phyloP scores from a whole-genome alignment of 805 yeast species.

The Zygosaccharomyces rouxii region DNA sequence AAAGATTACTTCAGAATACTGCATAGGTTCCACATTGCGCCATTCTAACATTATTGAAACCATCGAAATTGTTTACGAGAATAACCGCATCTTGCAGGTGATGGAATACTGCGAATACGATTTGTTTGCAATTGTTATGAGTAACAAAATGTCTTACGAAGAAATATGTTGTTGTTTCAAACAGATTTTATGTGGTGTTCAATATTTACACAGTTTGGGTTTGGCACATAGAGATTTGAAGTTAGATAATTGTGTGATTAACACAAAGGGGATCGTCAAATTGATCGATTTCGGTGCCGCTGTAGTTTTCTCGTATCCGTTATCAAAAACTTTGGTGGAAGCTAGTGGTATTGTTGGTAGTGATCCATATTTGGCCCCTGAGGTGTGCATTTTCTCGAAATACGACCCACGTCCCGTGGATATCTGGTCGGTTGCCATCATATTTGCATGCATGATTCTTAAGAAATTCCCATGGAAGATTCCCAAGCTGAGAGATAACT shows the following conservation, averaged over 20 bases:
- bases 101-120: constrained; percentile 95
- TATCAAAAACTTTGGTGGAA: constrained; percentile 63
- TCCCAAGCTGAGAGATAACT: constrained; percentile 74
- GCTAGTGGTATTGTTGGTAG: constrained; percentile 84
- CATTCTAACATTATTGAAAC: constrained; percentile 91
- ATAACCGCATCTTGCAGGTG: constrained; percentile 80
- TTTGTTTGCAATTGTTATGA: constrained; percentile 90
- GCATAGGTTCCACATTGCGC: constrained; percentile 85
- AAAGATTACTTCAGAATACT: constrained; percentile 89
- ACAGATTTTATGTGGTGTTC: constrained; percentile 75
- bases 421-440: constrained; percentile 88
- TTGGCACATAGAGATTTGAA: constrained; percentile 89
- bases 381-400: constrained; percentile 73
- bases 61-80: constrained; percentile 84
- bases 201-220: constrained; percentile 78
- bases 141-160: constrained; percentile 73
- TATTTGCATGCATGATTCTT: constrained; percentile 86
- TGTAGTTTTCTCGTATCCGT: constrained; percentile 86
- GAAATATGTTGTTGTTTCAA: constrained; percentile 89
- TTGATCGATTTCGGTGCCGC: constrained; percentile 93
- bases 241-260: constrained; percentile 87
- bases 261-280: constrained; percentile 76
- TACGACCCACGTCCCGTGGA: constrained; percentile 93
- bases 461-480: constrained; percentile 94
- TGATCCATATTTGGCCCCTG: constrained; percentile 90